Evolutionary conservation across 345 rosid species (phyloP).

Genomic region (Salix dunnii): DNA sequence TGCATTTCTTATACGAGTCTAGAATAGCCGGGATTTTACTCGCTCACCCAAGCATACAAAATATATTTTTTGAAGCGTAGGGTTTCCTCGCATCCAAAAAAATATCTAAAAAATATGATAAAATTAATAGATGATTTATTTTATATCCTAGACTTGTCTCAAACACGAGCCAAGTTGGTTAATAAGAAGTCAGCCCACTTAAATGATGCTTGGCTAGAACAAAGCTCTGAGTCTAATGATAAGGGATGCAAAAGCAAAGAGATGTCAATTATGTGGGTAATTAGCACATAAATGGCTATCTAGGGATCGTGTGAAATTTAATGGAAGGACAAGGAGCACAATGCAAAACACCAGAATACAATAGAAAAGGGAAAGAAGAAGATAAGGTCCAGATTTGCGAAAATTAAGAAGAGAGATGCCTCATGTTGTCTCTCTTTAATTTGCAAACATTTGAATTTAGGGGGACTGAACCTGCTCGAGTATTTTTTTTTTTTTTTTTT

Average conservation of each 20-base stretch:
- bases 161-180: too few relatives aligned
- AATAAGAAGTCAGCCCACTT: too few relatives aligned
- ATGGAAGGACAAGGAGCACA: not conserved
- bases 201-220: not conserved
- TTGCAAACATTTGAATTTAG: constrained; percentile 6
- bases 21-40: too few relatives aligned
- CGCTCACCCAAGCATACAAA: too few relatives aligned
- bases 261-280: not conserved
- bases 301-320: not conserved
- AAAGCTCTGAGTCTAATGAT: not conserved
- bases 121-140: too few relatives aligned
- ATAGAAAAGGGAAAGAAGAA: not conserved
- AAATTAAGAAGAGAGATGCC: constrained; percentile 7
- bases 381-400: not conserved
- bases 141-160: too few relatives aligned
- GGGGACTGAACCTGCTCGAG: not conserved
- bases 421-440: constrained; percentile 17
- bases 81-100: too few relatives aligned
- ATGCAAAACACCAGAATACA: not conserved
- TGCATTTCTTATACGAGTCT: too few relatives aligned
- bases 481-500: too few relatives aligned
- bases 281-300: not conserved
- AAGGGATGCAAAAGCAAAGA: not conserved
- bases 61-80: too few relatives aligned
- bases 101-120: too few relatives aligned